Evolutionary conservation across 2,329 filamentous ascomycete species (phyloP).

Genomic region (Colletotrichum sp.): DNA sequence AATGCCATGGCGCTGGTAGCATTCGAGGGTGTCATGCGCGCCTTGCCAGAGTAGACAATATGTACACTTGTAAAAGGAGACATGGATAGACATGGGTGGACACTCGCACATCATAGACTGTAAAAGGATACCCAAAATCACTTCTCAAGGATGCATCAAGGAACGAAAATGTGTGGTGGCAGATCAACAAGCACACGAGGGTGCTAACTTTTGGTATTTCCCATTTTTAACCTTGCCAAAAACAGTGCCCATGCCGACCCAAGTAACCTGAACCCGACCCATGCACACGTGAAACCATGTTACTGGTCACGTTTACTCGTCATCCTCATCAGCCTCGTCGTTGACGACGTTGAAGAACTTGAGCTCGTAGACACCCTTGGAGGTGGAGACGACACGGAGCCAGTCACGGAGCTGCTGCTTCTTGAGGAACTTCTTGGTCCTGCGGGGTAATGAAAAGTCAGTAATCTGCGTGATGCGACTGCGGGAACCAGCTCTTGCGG

Average conservation of each 20-base stretch:
- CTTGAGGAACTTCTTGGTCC: slow-evolving; percentile 99
- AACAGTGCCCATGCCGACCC: slow-evolving; percentile 16
- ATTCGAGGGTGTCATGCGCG: slow-evolving; percentile 90
- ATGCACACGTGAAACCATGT: slow-evolving; percentile 6
- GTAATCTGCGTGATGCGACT: background rate
- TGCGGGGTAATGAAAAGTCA: slow-evolving; percentile 38
- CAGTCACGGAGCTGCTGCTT: slow-evolving; percentile 99
- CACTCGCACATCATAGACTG: background rate
- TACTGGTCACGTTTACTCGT: slow-evolving; percentile 72
- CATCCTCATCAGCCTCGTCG: slow-evolving; percentile 96
- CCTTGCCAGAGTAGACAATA: slow-evolving; percentile 43
- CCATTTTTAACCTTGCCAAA: slow-evolving; percentile 19
- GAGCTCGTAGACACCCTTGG: slow-evolving; percentile 98
- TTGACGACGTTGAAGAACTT: slow-evolving; percentile 99
- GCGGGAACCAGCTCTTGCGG: background rate
- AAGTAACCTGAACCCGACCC: slow-evolving; percentile 18
- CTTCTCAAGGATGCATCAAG: background rate
- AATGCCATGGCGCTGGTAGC: slow-evolving; percentile 93
- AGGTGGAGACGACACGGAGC: slow-evolving; percentile 98
- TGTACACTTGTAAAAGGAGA: background rate
- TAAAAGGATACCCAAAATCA: slow-evolving; percentile 12
- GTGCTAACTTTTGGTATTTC: slow-evolving; percentile 23
- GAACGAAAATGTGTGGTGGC: background rate
- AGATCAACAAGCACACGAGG: slow-evolving; percentile 23
- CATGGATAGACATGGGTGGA: background rate